These are phyloP conservation scores for Colletotrichum sp. DNA, from an alignment of 2,329 filamentous ascomycete species.

Conservation along the genomic window DNA sequence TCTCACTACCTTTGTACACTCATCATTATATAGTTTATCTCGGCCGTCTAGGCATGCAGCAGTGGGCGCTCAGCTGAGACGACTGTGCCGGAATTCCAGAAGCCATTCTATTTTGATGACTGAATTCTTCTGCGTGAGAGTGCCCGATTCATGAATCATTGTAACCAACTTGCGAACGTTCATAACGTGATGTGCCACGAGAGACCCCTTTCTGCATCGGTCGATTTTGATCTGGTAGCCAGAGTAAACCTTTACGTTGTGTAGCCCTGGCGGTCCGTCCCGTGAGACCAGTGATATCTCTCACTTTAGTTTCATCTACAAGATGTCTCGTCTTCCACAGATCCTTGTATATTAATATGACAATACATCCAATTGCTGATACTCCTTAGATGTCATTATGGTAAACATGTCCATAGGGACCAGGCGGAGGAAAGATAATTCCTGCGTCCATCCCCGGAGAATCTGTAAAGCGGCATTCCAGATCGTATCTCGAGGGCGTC, in stretches of 20 bases:
- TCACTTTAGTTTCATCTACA: not conserved
- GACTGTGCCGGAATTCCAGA: not conserved
- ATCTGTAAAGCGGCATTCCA: not conserved
- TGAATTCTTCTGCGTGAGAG: not conserved
- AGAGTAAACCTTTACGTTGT: not conserved
- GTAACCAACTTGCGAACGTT: not conserved
- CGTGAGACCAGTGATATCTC: not conserved
- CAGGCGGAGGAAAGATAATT: rapidly evolving
- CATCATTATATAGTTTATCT: rapidly evolving
- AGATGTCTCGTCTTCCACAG: not conserved
- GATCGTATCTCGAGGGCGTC: rapidly evolving
- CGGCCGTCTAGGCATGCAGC: not conserved
- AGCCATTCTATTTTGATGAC: not conserved
- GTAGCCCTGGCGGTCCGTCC: not conserved
- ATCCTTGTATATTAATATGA: not conserved
- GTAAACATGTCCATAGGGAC: not conserved
- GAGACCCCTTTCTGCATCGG: too few relatives aligned
- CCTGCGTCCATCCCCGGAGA: rapidly evolving
- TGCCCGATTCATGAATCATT: rapidly evolving
- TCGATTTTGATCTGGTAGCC: too few relatives aligned
- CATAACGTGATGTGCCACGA: too few relatives aligned
- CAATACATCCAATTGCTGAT: rapidly evolving
- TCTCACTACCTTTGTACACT: too few relatives aligned
- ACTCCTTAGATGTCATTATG: not conserved
- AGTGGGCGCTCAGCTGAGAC: rapidly evolving